Base-by-base conservation (phyloP, 1,284 basidiomycete species). In the Cryptococcus hybrid region DNA sequence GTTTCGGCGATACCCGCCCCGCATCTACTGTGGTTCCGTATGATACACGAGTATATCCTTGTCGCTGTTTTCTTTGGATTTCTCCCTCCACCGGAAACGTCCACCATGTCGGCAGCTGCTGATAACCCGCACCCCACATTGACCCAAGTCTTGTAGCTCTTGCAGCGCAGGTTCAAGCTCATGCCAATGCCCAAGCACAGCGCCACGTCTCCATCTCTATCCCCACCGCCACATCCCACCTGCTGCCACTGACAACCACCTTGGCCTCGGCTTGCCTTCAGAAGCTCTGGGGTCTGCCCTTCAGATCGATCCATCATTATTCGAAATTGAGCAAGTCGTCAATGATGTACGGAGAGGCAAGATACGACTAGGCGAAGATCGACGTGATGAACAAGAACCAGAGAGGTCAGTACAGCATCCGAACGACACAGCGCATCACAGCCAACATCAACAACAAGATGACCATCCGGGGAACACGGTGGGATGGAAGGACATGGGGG, bases 241-340 rank as follows among this genome's bases (percentile, higher is more conserved):
- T 51, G 30, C 46, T 37, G 13, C 30, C 24, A 35, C 40, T 40
- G 53, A 34, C 30, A 34, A 57, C 38, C 51, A 11, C 39, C n/a
- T 54, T 30, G 53, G 37, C 15, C 47, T 4, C 6, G 34, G 11
- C 39, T 36, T 47, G 37, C 50, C 24, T 6, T 8, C 44, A 18
- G 12, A 18, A 35, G 49, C 15, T 18, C 3, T 36, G 34, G 18
- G 51, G 15, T 8, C 8, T 9, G 47, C 13, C 42, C 36, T 51
- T 13, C 64, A 63, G 5, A 61, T 72, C 36, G 72, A 74, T 57
- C 70, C 70, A 3, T 62, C 66, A 2, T 52, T 73, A 13, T 69
- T 71, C 50, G 63, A 67, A 5, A 67, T 73, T 34, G 72, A 71
- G 52, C 56, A 65, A 39, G 69, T 71, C 11, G 69, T 73, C 43